Conservation (phyloP, 1,139 yeast species). For the Zygoascus hellenicus region DNA sequence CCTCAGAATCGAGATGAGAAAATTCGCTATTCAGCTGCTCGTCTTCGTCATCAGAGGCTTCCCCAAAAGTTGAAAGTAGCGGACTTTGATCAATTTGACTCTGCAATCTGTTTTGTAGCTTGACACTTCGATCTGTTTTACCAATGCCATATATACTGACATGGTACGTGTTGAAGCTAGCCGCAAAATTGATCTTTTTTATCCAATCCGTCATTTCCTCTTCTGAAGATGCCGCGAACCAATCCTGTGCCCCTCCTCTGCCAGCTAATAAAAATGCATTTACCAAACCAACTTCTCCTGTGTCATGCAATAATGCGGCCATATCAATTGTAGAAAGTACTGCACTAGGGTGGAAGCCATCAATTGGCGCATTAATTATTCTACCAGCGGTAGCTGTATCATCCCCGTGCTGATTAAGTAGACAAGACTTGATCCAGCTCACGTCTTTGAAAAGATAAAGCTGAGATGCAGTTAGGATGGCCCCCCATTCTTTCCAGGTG, state of each 20-base stretch:
- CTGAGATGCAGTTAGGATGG: slow-evolving; percentile 38
- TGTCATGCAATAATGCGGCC: slow-evolving; percentile 31
- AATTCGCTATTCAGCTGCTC: not conserved
- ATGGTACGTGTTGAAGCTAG: slow-evolving; percentile 45
- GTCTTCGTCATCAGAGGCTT: slow-evolving; percentile 6
- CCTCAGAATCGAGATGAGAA: too few species aligned
- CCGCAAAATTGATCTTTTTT: slow-evolving; percentile 47
- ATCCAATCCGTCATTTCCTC: slow-evolving; percentile 52
- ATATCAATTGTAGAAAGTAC: slow-evolving; percentile 34
- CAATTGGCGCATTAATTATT: slow-evolving; percentile 34
- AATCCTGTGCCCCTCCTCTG: slow-evolving; percentile 34
- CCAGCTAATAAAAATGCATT: slow-evolving; percentile 30
- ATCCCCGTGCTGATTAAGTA: slow-evolving; percentile 12
- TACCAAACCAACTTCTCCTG: slow-evolving; percentile 14
- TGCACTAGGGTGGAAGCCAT: slow-evolving; percentile 36
- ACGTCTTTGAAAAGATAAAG: slow-evolving; percentile 39
- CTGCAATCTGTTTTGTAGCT: slow-evolving; percentile 1
- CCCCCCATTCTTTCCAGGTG: slow-evolving; percentile 40
- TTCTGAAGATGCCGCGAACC: slow-evolving; percentile 32
- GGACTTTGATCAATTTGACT: slow-evolving; percentile 7
- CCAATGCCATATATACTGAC: slow-evolving; percentile 24
- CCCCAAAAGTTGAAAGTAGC: not conserved
- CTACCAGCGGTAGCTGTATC: slow-evolving; percentile 5
- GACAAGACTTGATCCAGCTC: slow-evolving; percentile 32
- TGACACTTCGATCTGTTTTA: slow-evolving; percentile 1